A percentile compares a stretch with the other conserved stretches of the same genome.
Evolutionary conservation across 768 basidiomycete genomes (phyloP).

Genomic region (Infundibulicybe gibba): DNA sequence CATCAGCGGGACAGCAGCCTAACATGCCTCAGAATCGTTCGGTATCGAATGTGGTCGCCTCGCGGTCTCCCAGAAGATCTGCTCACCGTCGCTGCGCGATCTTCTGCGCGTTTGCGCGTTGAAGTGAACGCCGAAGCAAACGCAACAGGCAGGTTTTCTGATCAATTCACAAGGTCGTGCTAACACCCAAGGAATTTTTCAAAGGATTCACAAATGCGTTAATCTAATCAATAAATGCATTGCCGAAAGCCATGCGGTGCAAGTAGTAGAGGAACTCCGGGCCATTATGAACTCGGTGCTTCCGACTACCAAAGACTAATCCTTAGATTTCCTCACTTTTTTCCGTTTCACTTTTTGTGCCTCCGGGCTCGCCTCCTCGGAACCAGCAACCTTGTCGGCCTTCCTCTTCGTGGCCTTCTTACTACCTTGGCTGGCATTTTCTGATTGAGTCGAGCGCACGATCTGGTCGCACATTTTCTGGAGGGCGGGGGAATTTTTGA

Average conservation of each 20-base stretch:
- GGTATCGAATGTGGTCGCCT: constrained; percentile 91
- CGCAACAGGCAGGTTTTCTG: constrained; percentile 42
- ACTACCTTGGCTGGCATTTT: constrained; percentile 12
- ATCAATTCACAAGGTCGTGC: background rate
- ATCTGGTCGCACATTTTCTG: constrained; percentile 67
- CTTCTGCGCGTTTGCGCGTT: constrained; percentile 51
- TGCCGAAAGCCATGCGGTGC: background rate
- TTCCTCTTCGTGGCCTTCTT: constrained; percentile 33
- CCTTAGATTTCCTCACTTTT: constrained; percentile 38
- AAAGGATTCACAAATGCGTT: constrained; percentile 19
- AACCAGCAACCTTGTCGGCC: constrained; percentile 21
- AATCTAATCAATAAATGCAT: constrained; percentile 23
- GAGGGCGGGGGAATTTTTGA: constrained; percentile 60
- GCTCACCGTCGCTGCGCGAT: constrained; percentile 53
- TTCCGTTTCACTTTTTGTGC: constrained; percentile 34
- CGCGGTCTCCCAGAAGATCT: constrained; percentile 78
- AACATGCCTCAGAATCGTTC: constrained; percentile 57
- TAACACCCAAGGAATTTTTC: background rate
- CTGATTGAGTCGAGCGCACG: constrained; percentile 15
- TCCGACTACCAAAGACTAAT: constrained; percentile 13
- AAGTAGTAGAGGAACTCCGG: constrained; percentile 22
- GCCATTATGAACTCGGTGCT: constrained; percentile 18
- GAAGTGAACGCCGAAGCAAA: constrained; percentile 45
- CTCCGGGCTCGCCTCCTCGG: constrained; percentile 17
- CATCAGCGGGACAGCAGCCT: too few relatives aligned